phyloP scores from a whole-genome alignment of 2,329 filamentous ascomycete species.

The Colletotrichum lentis region DNA sequence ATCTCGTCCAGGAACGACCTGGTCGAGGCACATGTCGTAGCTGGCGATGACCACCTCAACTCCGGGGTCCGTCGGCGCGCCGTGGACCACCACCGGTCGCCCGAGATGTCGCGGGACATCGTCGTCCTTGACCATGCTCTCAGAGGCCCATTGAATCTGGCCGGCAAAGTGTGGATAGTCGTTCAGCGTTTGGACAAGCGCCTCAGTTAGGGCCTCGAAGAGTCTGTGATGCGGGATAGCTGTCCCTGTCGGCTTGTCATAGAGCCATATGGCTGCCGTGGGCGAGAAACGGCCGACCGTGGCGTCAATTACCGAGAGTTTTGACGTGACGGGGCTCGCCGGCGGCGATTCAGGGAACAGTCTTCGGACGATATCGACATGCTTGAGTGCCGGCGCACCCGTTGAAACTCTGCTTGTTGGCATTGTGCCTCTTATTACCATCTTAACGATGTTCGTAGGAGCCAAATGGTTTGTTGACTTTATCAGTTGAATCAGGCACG shows the following conservation, averaged over 20 bases:
- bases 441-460: background rate
- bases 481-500: too few species aligned
- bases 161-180: slow-evolving; percentile 55
- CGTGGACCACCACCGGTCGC: slow-evolving; percentile 49
- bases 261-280: slow-evolving; percentile 56
- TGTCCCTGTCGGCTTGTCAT: slow-evolving; percentile 42
- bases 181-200: slow-evolving; percentile 49
- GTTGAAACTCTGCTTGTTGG: background rate
- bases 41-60: slow-evolving; percentile 50
- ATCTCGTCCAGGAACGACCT: slow-evolving; percentile 45
- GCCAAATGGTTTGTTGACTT: too few species aligned
- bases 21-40: slow-evolving; percentile 42
- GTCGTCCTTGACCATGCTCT: slow-evolving; percentile 39
- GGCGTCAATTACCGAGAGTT: slow-evolving; percentile 54
- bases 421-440: background rate
- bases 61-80: slow-evolving; percentile 51
- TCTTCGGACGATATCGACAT: background rate
- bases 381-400: background rate
- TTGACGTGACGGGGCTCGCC: background rate
- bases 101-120: slow-evolving; percentile 45
- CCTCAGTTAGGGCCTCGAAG: background rate
- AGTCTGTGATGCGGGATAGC: slow-evolving; percentile 23
- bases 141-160: slow-evolving; percentile 50
- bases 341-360: slow-evolving; percentile 12
- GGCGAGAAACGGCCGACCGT: slow-evolving; percentile 52